A percentile compares a stretch with the other conserved stretches of the same genome.
Evolutionary conservation across 768 basidiomycete species (phyloP).

Genomic region (Pleurotus platypus): DNA sequence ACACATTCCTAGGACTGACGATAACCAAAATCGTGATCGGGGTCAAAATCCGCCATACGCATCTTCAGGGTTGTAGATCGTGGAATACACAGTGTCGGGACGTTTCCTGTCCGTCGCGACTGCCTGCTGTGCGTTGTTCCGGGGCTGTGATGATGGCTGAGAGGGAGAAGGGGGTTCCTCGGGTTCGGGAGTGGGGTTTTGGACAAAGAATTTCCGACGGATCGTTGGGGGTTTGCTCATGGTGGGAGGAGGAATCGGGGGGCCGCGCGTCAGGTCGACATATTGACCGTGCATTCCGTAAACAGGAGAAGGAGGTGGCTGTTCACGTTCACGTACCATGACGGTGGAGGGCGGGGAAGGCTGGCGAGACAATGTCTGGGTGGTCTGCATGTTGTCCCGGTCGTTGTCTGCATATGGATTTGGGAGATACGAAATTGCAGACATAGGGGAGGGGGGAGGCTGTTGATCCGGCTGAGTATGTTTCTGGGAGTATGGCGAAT

Average conservation of each 20-base stretch:
- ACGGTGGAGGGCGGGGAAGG: conserved; percentile 1
- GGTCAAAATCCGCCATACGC: conserved; percentile 49
- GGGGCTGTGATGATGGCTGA: background rate
- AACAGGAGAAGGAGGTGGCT: background rate
- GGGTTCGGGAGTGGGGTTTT: background rate
- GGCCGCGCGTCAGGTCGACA: background rate
- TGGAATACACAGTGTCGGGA: conserved; percentile 31
- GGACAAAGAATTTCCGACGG: background rate
- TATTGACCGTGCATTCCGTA: conserved; percentile 6
- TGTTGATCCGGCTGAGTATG: background rate
- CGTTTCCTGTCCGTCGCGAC: conserved; percentile 11
- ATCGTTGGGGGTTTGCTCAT: background rate
- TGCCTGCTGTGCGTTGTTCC: background rate
- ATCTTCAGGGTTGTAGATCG: conserved; percentile 43
- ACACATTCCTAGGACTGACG: background rate
- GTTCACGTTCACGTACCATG: background rate
- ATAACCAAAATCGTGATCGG: background rate
- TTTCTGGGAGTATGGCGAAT: background rate
- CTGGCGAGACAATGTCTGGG: background rate
- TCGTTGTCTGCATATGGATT: background rate
- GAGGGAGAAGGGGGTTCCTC: background rate
- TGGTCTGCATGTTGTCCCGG: background rate
- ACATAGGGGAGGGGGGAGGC: background rate
- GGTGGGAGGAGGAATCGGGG: background rate
- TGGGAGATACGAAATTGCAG: background rate